These are phyloP conservation scores for Hordeum vulgare DNA, from an alignment of 176 grass and related monocot species.

Conservation along the genomic window DNA sequence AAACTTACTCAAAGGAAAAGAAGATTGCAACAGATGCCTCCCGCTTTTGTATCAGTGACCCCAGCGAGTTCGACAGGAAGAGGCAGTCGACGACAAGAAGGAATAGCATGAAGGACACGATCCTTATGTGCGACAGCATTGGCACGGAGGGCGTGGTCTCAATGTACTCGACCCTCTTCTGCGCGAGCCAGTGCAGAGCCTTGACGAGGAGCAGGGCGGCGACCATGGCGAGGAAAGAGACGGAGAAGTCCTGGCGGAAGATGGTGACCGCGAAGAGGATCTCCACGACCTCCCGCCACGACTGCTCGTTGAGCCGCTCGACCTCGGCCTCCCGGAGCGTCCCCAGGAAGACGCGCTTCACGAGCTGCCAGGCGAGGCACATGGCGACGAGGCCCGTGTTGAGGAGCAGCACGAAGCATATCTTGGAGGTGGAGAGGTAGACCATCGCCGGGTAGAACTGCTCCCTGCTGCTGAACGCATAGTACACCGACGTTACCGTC, in stretches of 20 bases:
- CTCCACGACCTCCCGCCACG: slow-evolving; percentile 88
- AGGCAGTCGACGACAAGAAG: slow-evolving; percentile 66
- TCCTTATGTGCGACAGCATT: slow-evolving; percentile 61
- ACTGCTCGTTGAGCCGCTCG: slow-evolving; percentile 93
- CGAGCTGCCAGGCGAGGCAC: slow-evolving; percentile 82
- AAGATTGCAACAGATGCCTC: slow-evolving; percentile 85
- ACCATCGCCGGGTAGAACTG: slow-evolving; percentile 96
- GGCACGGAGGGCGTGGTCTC: slow-evolving; percentile 89
- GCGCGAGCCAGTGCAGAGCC: slow-evolving; percentile 78
- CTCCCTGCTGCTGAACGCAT: slow-evolving; percentile 95
- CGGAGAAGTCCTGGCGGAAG: slow-evolving; percentile 96
- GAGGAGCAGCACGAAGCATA: slow-evolving; percentile 91
- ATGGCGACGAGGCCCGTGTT: slow-evolving; percentile 91
- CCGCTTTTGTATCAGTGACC: slow-evolving; percentile 48
- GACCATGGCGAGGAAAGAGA: slow-evolving; percentile 82
- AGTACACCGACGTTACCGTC: slow-evolving; percentile 57
- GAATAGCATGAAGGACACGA: slow-evolving; percentile 84
- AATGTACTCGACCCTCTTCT: slow-evolving; percentile 92
- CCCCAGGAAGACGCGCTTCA: slow-evolving; percentile 83
- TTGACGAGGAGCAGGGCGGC: slow-evolving; percentile 72
- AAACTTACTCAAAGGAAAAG: slow-evolving; percentile 94
- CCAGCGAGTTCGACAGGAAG: slow-evolving; percentile 63
- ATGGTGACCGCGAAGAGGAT: slow-evolving; percentile 96
- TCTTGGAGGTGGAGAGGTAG: slow-evolving; percentile 95
- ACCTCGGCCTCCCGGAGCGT: slow-evolving; percentile 84